These are phyloP conservation scores for Hymenoscyphus fraxineus DNA, from an alignment of 2,329 filamentous ascomycete species.

Conservation along the genomic window DNA sequence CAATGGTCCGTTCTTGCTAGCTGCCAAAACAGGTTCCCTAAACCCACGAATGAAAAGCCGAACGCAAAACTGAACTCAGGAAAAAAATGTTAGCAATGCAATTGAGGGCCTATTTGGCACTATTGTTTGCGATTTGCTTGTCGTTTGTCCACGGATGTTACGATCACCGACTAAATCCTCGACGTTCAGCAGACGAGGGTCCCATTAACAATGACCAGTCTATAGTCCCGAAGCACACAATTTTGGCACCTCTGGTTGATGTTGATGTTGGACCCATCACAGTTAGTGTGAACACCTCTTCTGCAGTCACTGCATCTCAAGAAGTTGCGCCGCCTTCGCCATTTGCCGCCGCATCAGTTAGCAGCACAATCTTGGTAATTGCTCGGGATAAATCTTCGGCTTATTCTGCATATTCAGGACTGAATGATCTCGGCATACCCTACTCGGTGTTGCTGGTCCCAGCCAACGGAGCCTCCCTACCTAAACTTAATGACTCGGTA, in stretches of 20 bases:
- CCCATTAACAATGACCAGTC: conserved; percentile 17
- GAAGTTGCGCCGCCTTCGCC: neutral
- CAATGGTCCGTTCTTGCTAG: neutral
- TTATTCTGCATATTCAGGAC: conserved; percentile 46
- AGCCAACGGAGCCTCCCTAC: conserved; percentile 46
- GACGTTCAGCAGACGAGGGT: conserved; percentile 6
- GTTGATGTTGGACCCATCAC: conserved; percentile 2
- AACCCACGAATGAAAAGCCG: conserved; percentile 10
- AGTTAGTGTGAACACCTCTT: conserved; percentile 12
- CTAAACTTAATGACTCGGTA: conserved; percentile 44
- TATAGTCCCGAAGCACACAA: conserved; percentile 6
- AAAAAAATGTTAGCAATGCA: conserved; percentile 12
- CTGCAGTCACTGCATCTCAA: neutral
- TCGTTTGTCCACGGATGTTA: conserved; percentile 13
- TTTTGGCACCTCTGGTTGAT: conserved; percentile 10
- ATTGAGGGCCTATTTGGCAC: conserved; percentile 12
- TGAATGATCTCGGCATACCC: conserved; percentile 58
- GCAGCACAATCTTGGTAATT: conserved; percentile 51
- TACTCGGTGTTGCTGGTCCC: conserved; percentile 52
- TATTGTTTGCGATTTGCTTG: conserved; percentile 14
- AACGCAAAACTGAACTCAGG: neutral
- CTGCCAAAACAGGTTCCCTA: conserved; percentile 8
- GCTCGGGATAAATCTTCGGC: conserved; percentile 48
- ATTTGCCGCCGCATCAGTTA: conserved; percentile 4
- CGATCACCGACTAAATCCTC: conserved; percentile 11